Percentiles rank a stretch among this genome's conserved stretches.
phyloP scores from a whole-genome alignment of 2,329 filamentous ascomycete species.

The Beauveria sp. region DNA sequence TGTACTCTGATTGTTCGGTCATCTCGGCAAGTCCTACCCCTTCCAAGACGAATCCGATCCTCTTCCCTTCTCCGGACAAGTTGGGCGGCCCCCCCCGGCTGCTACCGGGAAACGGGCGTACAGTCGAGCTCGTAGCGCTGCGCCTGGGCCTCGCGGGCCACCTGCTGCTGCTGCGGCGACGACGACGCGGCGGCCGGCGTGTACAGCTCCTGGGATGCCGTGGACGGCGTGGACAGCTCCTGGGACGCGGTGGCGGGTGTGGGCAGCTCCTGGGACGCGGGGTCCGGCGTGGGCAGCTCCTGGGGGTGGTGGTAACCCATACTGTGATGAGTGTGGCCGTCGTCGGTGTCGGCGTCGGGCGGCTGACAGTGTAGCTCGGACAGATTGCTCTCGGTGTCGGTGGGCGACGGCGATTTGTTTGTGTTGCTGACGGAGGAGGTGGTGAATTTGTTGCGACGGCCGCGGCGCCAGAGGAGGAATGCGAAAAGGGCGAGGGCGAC shows the following conservation, averaged over 20 bases:
- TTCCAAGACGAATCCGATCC: too few relatives aligned
- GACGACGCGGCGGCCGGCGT: neutral
- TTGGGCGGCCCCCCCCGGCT: too few relatives aligned
- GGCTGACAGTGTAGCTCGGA: neutral
- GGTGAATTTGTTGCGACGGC: neutral
- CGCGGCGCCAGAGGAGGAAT: constrained; percentile 23
- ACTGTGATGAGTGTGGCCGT: neutral
- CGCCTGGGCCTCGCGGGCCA: neutral
- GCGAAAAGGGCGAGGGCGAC: constrained; percentile 17
- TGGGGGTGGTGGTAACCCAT: neutral
- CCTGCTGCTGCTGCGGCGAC: constrained; percentile 2
- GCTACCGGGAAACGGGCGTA: neutral
- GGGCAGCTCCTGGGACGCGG: too few relatives aligned
- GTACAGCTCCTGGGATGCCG: constrained; percentile 1
- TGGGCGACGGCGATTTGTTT: neutral
- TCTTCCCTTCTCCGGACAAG: neutral
- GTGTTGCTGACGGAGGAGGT: neutral
- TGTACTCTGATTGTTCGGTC: neutral
- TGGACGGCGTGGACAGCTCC: constrained; percentile 6
- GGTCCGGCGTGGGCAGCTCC: constrained; percentile 6
- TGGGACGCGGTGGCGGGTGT: neutral
- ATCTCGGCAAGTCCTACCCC: too few relatives aligned
- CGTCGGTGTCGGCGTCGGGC: neutral
- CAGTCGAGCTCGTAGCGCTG: constrained; percentile 13
- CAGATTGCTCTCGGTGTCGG: neutral